Evolutionary conservation across 345 rosid species (phyloP), one percentile per base, ranked within the genome.

Genomic region (Boechera retrofracta): DNA sequence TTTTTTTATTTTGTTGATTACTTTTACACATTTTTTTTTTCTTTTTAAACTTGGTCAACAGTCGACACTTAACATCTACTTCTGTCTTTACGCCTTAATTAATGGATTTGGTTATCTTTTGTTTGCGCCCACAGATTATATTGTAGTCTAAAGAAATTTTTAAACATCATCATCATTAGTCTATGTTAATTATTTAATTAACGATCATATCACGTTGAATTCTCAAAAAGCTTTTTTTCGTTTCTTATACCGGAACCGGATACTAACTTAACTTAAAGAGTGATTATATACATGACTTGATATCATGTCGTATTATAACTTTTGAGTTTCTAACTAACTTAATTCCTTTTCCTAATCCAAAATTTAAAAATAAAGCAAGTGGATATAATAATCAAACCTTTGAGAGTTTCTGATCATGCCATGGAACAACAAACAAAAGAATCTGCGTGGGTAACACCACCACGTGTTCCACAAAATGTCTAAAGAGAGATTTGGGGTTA

Each of bases 1-100:
- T 24, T 45, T 10, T 28, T 42, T 21, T 21, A 21, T 21, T 21
- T 21, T 21, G 24, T 21, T 21, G 24, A 21, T 21, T 21, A 21
- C 24, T 21, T 21, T 21, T 21, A 21, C 24, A 21, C 24, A 5
- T 7, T 33, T 32, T 3, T 13, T 35, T 35, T 7, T 4, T 42
- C 24, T 13, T 0, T 3, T 33, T 26, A 55, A 63, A 65, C 60
- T 44, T 7, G 39, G 75, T 63, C 71, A 77, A 77, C 42, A 54
- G 65, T 77, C 29, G 70, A 60, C 71, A 77, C 75, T 42, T 70
- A 18, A 9, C 71, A 63, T 33, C 36, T 69, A 77, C 60, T 71
- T 70, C 32, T 70, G 71, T 77, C 72, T 77, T 77, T 16, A 47
- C 67, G 67, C 67, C 72, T 71, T 77, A 47, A 77, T 71, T 64